Conservation (phyloP, 164 flowering plant genomes). For the Chloranthus sessilifolius region DNA sequence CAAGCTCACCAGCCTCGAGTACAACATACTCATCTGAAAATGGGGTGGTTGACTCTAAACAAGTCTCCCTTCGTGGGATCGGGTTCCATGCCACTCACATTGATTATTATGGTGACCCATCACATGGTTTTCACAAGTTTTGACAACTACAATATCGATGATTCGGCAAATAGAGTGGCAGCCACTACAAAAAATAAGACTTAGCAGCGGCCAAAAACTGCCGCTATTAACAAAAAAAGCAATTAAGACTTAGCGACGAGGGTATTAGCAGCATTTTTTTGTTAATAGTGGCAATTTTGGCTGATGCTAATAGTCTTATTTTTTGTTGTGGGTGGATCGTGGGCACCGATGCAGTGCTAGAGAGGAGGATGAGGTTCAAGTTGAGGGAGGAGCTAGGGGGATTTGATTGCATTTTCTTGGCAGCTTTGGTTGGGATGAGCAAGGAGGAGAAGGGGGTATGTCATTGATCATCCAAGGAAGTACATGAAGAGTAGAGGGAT, state of each 20-base stretch:
- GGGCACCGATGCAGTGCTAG: conserved; percentile 28
- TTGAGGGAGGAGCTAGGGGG: conserved; percentile 28
- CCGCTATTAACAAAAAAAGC: too few species aligned
- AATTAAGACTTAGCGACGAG: too few species aligned
- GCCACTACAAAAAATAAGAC: too few species aligned
- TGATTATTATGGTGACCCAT: conserved; percentile 36
- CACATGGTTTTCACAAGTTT: conserved; percentile 34
- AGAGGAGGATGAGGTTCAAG: conserved; percentile 38
- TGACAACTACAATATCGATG: conserved; percentile 31
- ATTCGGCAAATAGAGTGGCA: conserved; percentile 22
- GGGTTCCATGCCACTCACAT: conserved; percentile 52
- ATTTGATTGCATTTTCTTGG: conserved; percentile 41
- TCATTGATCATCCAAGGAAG: conserved; percentile 32
- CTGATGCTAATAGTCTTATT: too few species aligned
- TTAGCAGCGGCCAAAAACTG: too few species aligned
- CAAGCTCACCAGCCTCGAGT: conserved; percentile 33
- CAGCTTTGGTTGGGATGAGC: conserved; percentile 54
- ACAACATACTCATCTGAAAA: conserved; percentile 22
- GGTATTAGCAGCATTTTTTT: too few species aligned
- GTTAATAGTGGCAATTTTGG: too few species aligned
- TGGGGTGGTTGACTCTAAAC: conserved; percentile 26
- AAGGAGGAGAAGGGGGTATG: conserved; percentile 34
- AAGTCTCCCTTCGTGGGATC: conserved; percentile 54
- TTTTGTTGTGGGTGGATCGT: conserved; percentile 19
- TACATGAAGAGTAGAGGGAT: conserved; percentile 35